Base-by-base conservation (phyloP, 352 stramenopile genomes). In the Globisporangium carolinianum region DNA sequence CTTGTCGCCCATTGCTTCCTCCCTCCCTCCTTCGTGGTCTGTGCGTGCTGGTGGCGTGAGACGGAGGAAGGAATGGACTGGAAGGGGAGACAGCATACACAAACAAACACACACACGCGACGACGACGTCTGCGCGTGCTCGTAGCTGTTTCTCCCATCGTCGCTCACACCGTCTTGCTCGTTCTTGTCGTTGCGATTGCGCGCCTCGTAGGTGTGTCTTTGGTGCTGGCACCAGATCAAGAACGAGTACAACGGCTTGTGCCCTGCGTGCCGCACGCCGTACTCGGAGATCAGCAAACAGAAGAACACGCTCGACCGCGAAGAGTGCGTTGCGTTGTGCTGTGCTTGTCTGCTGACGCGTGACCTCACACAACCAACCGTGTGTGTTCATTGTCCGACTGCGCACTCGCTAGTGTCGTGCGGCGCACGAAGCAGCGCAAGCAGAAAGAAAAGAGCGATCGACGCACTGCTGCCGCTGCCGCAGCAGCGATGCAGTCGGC, bases 181-280 rank as follows among this genome's bases (percentile, higher is more conserved):
- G 8, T 14, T 58, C 47, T 15, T 14, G 51, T 43, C 9, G 6
- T 48, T 10, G 24, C 24, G 24, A 32, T 32, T 2, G 24, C 24
- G 24, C 24, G 24, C 24, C 24, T 32, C 36, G 8, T 39, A 87
- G 81, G 93, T 99, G 11, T 99, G 97, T 86, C 97, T 99, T 68
- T 99, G 97, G 96, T 99, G 97, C 78, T 99, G 97, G 96, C 95
- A 99, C 60, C 91, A 98, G 61, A 99, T 99, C 70, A 98, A 97
- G 77, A 97, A 99, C 71, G 96, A 98, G 62, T 96, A 98, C 83
- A 98, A 98, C 48, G 93, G 86, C 6, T 78, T 98, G 8, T 99
- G 97, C 75, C 97, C 97, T 9, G 97, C 96, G 9, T 99, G 97
- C 69, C 89, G 97, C n/a, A 94, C 91, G 54, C 91, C 95, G 12